Conservation (phyloP, 1,139 yeast genomes). For the Sporopachydermia cereana region DNA sequence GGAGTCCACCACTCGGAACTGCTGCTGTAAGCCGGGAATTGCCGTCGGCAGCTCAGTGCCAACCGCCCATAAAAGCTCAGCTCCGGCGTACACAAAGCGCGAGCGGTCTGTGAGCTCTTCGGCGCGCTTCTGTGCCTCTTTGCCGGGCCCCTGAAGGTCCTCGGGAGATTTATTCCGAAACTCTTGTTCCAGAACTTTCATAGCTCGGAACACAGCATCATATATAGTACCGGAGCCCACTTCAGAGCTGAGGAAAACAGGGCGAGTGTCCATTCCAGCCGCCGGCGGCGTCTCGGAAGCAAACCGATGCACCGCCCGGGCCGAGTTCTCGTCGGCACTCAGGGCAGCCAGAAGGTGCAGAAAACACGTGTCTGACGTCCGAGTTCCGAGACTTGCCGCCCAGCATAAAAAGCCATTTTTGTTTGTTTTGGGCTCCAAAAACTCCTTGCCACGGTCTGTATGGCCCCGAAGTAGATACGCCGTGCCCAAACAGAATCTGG, state of each 20-base stretch:
- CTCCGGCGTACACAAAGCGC: background rate
- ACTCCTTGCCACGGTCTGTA: conserved; percentile 43
- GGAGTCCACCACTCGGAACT: background rate
- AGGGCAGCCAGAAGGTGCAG: conserved; percentile 70
- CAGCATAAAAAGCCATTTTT: conserved; percentile 72
- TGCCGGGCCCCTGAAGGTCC: conserved; percentile 31
- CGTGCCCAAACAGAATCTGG: conserved; percentile 71
- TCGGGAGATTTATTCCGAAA: conserved; percentile 79
- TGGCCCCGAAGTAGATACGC: conserved; percentile 59
- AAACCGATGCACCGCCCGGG: conserved; percentile 35
- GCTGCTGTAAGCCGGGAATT: background rate
- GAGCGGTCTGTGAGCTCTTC: background rate
- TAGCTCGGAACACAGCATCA: conserved; percentile 20
- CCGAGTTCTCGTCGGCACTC: conserved; percentile 45
- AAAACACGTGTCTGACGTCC: conserved; percentile 74
- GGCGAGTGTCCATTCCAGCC: conserved; percentile 4
- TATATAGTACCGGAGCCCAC: conserved; percentile 20
- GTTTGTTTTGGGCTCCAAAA: conserved; percentile 66
- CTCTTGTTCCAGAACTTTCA: background rate
- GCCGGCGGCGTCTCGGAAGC: conserved; percentile 6
- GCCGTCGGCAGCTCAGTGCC: background rate
- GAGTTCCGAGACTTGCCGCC: conserved; percentile 80
- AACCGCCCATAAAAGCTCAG: background rate
- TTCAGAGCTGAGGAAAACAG: conserved; percentile 12
- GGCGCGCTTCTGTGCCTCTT: background rate